Evolutionary conservation across 176 grass and related monocot genomes (phyloP), one percentile per base, ranked within the genome.

Genomic region (Oryza coarctata): DNA sequence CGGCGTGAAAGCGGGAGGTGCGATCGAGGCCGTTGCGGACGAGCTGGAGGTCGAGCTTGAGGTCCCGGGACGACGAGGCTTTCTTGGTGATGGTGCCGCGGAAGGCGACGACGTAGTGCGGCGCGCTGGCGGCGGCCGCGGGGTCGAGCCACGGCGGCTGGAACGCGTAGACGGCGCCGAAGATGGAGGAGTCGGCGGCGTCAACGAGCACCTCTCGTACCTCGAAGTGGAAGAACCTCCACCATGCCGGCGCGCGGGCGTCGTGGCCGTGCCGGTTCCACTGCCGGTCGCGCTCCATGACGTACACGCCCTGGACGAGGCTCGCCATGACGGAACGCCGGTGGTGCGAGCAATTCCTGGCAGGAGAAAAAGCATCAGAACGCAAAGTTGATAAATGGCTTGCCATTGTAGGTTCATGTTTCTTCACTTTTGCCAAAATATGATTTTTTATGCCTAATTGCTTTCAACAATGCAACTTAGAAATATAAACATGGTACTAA

Each of bases 51-150:
- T 87, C 60, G 17, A 96, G 72, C 71, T 39, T 4, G 1, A 93
- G 58, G 74, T 97, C 91, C 22, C 81, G 83, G 20, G 28, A 49
- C 7, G 68, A 41, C 15, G 85, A 83, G 33, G 75, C 31, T 63
- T 93, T 93, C 73, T 91, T 87, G 25, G 50, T 33, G 77, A 97
- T 52, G 30, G 88, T 91, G 73, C 94, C 86, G 40, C 94, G 69
- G 83, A 97, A 93, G 39, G 90, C 88, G 49, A 93, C 76, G 20
- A 97, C 88, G 82, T 77, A 87, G 63, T 70, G 68, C 1, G 88
- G 94, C 60, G 84, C 76, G 50, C 52, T 31, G 50, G 70, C 70
- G 65, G 73, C 49, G 20, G 74, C 61, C 6, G 38, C 9, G 20
- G 79, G 71, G 31, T 71, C 25, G 6, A 43, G 60, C 34, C 3